These are phyloP conservation scores for Leccinum fuscescens DNA, from an alignment of 1,284 basidiomycete genomes.

Conservation along the genomic window DNA sequence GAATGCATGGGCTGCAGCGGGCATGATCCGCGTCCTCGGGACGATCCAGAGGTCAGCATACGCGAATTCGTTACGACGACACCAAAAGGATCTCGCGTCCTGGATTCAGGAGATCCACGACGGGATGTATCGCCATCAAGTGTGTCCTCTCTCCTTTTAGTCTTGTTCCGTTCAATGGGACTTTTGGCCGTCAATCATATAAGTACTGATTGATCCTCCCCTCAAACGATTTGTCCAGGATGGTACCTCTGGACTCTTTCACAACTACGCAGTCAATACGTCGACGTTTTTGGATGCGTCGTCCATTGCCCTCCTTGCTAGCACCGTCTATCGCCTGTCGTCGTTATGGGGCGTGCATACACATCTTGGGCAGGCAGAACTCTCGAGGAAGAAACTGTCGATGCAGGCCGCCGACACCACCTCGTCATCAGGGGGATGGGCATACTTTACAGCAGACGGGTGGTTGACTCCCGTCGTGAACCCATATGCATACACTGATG, in stretches of 20 bases:
- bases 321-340: conserved; percentile 71
- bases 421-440: conserved; percentile 12
- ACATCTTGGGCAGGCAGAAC: conserved; percentile 58
- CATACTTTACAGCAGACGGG: conserved; percentile 48
- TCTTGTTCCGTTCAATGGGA: not conserved
- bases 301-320: conserved; percentile 74
- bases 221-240: not conserved
- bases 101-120: conserved; percentile 76
- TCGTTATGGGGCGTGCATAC: conserved; percentile 49
- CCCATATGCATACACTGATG: conserved; percentile 51
- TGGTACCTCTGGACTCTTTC: conserved; percentile 51
- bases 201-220: not conserved
- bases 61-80: too few relatives aligned
- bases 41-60: too few relatives aligned
- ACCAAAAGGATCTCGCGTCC: conserved; percentile 36
- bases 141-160: conserved; percentile 19
- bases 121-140: conserved; percentile 64
- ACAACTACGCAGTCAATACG: conserved; percentile 71
- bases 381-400: conserved; percentile 50
- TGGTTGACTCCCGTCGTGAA: conserved; percentile 74
- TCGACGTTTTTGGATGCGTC: conserved; percentile 73
- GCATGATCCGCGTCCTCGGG: too few relatives aligned
- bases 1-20: too few relatives aligned
- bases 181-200: not conserved
- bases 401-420: conserved; percentile 14